Percentiles rank a stretch among this genome's conserved stretches.
These are phyloP conservation scores for Colletotrichum orbiculare DNA, from an alignment of 2,329 filamentous ascomycete genomes.

Conservation along the genomic window DNA sequence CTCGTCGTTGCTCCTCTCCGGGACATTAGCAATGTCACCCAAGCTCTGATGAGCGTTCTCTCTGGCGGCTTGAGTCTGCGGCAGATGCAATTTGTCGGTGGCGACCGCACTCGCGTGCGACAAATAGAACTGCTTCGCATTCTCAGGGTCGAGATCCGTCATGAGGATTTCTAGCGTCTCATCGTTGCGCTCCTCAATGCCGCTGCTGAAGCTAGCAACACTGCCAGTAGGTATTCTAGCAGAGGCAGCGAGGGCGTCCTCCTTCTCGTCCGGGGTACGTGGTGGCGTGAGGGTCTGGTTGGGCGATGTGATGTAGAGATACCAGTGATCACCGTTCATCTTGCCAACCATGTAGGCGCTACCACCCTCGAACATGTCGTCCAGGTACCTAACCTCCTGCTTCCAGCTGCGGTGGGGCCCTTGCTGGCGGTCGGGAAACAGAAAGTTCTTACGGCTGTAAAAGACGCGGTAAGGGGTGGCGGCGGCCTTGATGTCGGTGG, in stretches of 20 bases:
- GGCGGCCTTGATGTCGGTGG: conserved; percentile 76
- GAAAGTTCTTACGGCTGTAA: conserved; percentile 98
- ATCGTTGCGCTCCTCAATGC: conserved; percentile 67
- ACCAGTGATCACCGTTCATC: conserved; percentile 99
- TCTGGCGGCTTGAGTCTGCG: conserved; percentile 72
- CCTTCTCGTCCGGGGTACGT: conserved; percentile 71
- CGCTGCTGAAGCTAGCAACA: conserved; percentile 46
- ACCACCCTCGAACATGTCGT: conserved; percentile 89
- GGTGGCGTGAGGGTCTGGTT: conserved; percentile 84
- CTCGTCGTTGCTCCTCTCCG: conserved; percentile 61
- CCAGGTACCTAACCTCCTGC: conserved; percentile 91
- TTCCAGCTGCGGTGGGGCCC: conserved; percentile 98
- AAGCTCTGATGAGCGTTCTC: conserved; percentile 69
- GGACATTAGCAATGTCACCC: conserved; percentile 63
- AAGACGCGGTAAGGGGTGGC: conserved; percentile 96
- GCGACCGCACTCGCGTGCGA: conserved; percentile 87
- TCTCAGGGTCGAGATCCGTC: conserved; percentile 76
- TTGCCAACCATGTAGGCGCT: conserved; percentile 99
- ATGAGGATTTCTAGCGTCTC: conserved; percentile 82
- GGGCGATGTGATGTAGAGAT: conserved; percentile 94
- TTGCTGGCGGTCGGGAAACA: conserved; percentile 93
- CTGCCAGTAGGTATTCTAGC: conserved; percentile 67
- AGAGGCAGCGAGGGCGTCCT: conserved; percentile 41
- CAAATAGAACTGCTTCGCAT: conserved; percentile 77
- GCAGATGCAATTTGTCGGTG: conserved; percentile 76